Base-by-base conservation (phyloP, 257 asterid species). In the Nicotiana undulata region DNA sequence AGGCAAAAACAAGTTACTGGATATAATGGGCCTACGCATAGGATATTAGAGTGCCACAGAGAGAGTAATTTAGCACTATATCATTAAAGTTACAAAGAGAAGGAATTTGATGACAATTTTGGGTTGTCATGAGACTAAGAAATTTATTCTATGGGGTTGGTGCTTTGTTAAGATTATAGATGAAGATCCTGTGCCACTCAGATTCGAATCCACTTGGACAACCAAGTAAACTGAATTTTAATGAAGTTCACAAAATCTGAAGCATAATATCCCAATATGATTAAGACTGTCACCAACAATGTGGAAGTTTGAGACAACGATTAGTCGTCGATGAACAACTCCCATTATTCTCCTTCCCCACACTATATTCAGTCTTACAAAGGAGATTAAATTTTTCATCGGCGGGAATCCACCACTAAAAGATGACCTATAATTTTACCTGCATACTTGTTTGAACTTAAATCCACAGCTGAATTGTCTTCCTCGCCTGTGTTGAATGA, bases 391-490 rank as follows among this genome's bases (percentile, higher is more conserved):
- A 0, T 18, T 32, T 32, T 66, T 34, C 52, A 66, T 4, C 2
- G 18, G 18, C 37, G 31, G 76, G 31, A 67, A 34, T 68, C 34
- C 32, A 34, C 10, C 20, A 0, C 9, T 66, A 66, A 58, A 46
- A 46, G 22, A 15, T 72, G 4, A 0, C 16, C 78, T 49, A 0
- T 72, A 72, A 6, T 6, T 52, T 72, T 75, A 88, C 99, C 99
- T 77, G 98, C 99, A 85, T 93, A 96, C 81, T 96, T 96, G 88
- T 96, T 96, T 85, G 98, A 91, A 78, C 93, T 94, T 83, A 96
- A 88, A 88, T 96, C 99, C 85, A 96, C 98, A 80, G 88, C 88
- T 56, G 94, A 89, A 83, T 89, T 90, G 85, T 90, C 97, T 70
- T 93, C 98, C 79, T 90, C 96, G 55, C 93, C 98, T 13, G 93